These are phyloP conservation scores for Batkoa obscura DNA, from an alignment of 371 early-diverging fungal genomes.

Conservation along the genomic window DNA sequence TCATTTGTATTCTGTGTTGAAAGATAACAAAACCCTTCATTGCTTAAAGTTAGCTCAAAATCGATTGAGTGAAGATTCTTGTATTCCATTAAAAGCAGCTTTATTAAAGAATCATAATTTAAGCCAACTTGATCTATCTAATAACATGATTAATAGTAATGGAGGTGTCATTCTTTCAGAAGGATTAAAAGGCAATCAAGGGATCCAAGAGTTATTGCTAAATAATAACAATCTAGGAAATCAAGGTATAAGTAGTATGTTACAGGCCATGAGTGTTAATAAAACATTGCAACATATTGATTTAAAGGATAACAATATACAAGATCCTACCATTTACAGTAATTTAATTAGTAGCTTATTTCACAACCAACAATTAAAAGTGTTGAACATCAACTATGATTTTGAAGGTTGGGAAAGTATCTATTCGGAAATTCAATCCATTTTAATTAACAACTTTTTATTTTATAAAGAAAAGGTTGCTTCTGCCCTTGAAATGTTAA, in stretches of 20 bases:
- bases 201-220: not conserved
- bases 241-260: not conserved
- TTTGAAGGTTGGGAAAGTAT: not conserved
- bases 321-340: not conserved
- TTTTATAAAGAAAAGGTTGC: conserved; percentile 32
- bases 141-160: not conserved
- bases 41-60: not conserved
- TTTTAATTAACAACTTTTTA: conserved; percentile 30
- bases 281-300: not conserved
- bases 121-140: not conserved
- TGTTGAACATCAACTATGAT: not conserved
- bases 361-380: not conserved
- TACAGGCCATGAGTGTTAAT: not conserved
- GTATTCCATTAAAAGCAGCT: not conserved
- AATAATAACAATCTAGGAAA: not conserved
- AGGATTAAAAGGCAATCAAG: not conserved
- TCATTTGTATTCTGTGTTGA: not conserved
- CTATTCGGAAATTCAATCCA: conserved; percentile 23
- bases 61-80: not conserved
- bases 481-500: too few species aligned
- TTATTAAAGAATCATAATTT: not conserved
- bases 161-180: not conserved
- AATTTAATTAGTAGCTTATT: not conserved
- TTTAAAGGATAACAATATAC: not conserved
- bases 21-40: not conserved